Evolutionary conservation across 208 protist species (phyloP).

Genomic region (Wallacemonas sp.): DNA sequence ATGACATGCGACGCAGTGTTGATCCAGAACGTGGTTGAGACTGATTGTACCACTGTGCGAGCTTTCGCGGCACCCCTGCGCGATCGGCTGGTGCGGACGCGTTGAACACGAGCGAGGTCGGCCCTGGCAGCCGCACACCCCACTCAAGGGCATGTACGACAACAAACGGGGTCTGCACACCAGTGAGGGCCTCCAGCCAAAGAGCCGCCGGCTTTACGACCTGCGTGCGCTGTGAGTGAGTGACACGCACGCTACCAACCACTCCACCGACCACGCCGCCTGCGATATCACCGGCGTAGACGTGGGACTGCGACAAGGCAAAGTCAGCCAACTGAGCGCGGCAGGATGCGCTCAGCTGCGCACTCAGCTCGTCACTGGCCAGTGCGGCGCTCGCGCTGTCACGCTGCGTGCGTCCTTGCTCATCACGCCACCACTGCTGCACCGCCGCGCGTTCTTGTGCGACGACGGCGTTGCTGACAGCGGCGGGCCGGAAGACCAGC

Average conservation of each 20-base stretch:
- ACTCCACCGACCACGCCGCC: neutral
- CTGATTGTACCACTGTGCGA: neutral
- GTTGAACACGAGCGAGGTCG: neutral
- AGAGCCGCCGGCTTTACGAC: neutral
- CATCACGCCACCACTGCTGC: constrained; percentile 19
- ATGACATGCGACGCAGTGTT: neutral
- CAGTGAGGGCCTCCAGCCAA: neutral
- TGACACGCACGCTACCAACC: neutral
- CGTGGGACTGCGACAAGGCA: too few species aligned
- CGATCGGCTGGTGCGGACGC: neutral
- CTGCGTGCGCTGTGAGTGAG: neutral
- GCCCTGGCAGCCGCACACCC: constrained; percentile 1
- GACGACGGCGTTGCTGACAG: neutral
- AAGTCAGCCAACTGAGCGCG: too few species aligned
- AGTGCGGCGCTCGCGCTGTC: too few species aligned
- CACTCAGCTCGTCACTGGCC: too few species aligned
- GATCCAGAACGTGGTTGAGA: neutral
- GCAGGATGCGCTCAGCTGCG: too few species aligned
- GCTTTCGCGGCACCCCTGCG: neutral
- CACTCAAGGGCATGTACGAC: constrained; percentile 2
- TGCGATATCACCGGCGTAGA: too few species aligned
- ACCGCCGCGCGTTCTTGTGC: constrained; percentile 16
- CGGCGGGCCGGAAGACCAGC: constrained; percentile 18
- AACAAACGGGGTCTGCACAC: neutral
- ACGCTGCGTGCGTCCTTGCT: too few species aligned